Conservation (phyloP, 2,329 filamentous ascomycete genomes). For the Fusarium sp. region DNA sequence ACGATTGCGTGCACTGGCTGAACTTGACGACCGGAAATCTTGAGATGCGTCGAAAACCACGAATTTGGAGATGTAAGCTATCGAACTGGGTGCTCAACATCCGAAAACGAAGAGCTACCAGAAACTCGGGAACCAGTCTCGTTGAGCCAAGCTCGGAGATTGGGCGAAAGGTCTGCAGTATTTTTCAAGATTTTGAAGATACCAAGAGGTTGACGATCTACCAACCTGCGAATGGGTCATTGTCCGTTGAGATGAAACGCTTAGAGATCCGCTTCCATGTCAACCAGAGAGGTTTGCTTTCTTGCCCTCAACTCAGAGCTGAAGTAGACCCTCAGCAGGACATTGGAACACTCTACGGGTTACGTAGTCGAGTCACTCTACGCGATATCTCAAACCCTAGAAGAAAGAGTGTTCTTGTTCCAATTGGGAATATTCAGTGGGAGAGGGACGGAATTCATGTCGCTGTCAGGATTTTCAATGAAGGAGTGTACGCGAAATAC, state of each 20-base stretch:
- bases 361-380: conserved; percentile 23
- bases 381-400: conserved; percentile 55
- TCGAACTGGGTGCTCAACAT: conserved; percentile 57
- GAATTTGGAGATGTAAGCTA: conserved; percentile 48
- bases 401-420: conserved; percentile 68
- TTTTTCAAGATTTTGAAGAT: conserved; percentile 62
- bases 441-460: conserved; percentile 60
- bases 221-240: conserved; percentile 54
- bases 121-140: conserved; percentile 49
- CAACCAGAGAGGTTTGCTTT: conserved; percentile 58
- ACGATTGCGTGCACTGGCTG: conserved; percentile 73
- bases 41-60: conserved; percentile 65
- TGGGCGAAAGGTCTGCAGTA: conserved; percentile 51
- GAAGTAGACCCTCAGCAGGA: conserved; percentile 72
- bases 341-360: conserved; percentile 59
- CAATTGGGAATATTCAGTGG: conserved; percentile 59
- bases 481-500: conserved; percentile 63
- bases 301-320: conserved; percentile 64
- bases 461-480: conserved; percentile 48
- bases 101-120: conserved; percentile 26
- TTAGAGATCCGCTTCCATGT: conserved; percentile 69
- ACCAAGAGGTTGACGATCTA: conserved; percentile 40
- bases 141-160: conserved; percentile 63
- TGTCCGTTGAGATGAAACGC: conserved; percentile 66
- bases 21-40: conserved; percentile 59